Evolutionary conservation across 2,329 filamentous ascomycete genomes (phyloP).

Genomic region (Beauveria asiatica): DNA sequence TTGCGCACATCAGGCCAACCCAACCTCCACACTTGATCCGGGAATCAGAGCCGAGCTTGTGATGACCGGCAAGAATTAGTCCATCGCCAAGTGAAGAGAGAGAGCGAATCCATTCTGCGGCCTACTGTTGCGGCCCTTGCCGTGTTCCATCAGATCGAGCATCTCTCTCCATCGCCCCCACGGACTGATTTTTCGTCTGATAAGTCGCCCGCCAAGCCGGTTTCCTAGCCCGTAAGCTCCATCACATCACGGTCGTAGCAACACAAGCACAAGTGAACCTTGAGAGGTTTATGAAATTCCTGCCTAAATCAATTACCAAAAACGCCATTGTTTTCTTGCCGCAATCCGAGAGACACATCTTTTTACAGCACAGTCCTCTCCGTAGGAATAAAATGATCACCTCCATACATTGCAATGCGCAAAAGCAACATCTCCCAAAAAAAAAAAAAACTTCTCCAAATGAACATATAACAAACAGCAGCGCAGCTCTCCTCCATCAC

Average conservation of each 20-base stretch:
- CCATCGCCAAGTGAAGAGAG: not conserved
- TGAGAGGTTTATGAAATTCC: not conserved
- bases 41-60: not conserved
- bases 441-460: not conserved
- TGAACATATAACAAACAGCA: not conserved
- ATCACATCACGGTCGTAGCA: not conserved
- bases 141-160: not conserved
- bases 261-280: too few relatives aligned
- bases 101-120: not conserved
- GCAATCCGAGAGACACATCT: slow-evolving; percentile 8
- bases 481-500: slow-evolving; percentile 5
- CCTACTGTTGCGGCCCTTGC: not conserved
- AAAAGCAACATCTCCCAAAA: not conserved
- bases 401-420: not conserved
- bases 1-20: not conserved
- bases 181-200: not conserved
- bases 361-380: slow-evolving; percentile 7
- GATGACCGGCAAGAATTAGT: not conserved
- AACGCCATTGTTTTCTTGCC: slow-evolving; percentile 8
- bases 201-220: too few relatives aligned
- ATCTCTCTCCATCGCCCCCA: not conserved
- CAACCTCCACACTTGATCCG: not conserved
- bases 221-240: not conserved
- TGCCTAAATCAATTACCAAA: slow-evolving; percentile 10
- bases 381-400: not conserved